Base-by-base conservation (phyloP, 2,329 filamentous ascomycete genomes). In the Fusarium tuaranense region DNA sequence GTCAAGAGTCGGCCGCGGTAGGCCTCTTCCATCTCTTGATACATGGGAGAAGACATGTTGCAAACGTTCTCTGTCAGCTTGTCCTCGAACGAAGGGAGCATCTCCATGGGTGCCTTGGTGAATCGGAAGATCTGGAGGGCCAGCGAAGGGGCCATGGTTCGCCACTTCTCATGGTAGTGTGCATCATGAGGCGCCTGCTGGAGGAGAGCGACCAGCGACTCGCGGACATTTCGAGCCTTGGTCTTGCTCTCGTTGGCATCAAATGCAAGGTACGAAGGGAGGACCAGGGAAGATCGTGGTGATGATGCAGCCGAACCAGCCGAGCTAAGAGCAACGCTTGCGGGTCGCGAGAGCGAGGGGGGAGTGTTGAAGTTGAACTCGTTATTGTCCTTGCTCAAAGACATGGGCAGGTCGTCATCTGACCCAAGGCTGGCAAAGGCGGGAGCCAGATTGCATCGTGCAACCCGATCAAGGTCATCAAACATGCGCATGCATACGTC, bases 401-500 rank as follows among this genome's bases (percentile, higher is more conserved):
- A 80, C 77, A 66, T 70, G 39, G 65, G 25, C n/a, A 68, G 59
- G 14, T 76, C 73, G 13, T 78, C 78, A 20, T 79, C 76, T n/a
- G 73, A 65, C 18, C 69, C 57, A 57, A 75, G 57, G 73, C 72
- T 62, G 70, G 77, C 57, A 46, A 73, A 82, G 67, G 74, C 70
- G 16, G 76, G 74, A 16, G 75, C 70, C 12, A 77, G 70, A 60
- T 76, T 81, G 55, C 83, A 78, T 48, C 84, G 82, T 53, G 84
- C 84, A 18, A 88, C 82, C 14, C 83, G 82, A 69, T 89, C 87
- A 20, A 89, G 80, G 12, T 87, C 84, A 67, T 91, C 88, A 73
- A 87, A 91, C 71, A 89, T 85, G 30, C 85, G 86, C 88, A 91
- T 91, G 83, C 90, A 92, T 18, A 92, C 86, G 69, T 92, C 89